These are phyloP conservation scores for Trichoderma atroviride DNA, from an alignment of 2,329 filamentous ascomycete species.

Conservation along the genomic window DNA sequence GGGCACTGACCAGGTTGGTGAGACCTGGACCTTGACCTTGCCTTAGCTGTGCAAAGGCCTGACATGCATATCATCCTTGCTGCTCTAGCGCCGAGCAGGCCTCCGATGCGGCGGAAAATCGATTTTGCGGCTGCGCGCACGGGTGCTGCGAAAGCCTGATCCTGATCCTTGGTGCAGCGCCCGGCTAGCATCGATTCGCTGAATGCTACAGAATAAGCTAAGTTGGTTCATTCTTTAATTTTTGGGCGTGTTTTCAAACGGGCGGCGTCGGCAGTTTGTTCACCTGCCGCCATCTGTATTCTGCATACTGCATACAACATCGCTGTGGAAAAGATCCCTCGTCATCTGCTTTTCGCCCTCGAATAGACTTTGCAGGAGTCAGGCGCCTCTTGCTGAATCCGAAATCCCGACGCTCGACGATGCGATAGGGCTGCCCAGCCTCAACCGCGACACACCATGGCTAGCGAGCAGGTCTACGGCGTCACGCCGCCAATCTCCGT, in stretches of 20 bases:
- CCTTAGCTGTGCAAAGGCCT: conserved; percentile 14
- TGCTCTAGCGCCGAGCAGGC: conserved; percentile 18
- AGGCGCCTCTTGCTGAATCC: neutral
- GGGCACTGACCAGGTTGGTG: neutral
- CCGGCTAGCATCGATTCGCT: neutral
- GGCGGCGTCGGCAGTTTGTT: neutral
- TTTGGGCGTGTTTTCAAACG: conserved; percentile 1
- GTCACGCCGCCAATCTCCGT: conserved; percentile 84
- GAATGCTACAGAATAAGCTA: neutral
- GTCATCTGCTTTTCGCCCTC: too few relatives aligned
- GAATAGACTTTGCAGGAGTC: neutral
- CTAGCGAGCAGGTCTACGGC: conserved; percentile 54
- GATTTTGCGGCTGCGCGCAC: neutral
- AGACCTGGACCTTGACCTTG: neutral
- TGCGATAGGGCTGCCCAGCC: conserved; percentile 2
- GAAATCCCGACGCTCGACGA: neutral
- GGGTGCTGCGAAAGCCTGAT: neutral
- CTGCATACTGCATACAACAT: neutral
- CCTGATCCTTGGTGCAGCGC: neutral
- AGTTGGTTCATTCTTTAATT: neutral
- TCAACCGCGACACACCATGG: conserved; percentile 35
- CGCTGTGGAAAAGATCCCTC: neutral
- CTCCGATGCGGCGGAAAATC: neutral
- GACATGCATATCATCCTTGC: conserved; percentile 24
- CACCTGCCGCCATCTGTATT: neutral